These are phyloP conservation scores for Bacidia rubella DNA, from an alignment of 495 filamentous ascomycete genomes.

Conservation along the genomic window DNA sequence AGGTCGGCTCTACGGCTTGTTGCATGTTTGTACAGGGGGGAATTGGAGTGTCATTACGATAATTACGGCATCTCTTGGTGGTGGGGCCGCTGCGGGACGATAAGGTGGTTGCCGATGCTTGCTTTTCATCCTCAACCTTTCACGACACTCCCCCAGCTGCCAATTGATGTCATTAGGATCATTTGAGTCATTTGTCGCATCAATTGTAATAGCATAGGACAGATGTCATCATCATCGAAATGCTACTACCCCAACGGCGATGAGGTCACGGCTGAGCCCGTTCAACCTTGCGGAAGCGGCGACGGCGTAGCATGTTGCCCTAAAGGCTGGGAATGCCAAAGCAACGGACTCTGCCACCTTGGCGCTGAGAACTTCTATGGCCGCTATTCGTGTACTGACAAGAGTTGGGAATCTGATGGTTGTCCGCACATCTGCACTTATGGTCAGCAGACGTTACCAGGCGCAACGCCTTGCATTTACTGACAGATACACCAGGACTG, in stretches of 20 bases:
- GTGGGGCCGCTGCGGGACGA: neutral
- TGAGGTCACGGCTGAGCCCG: neutral
- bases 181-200: neutral
- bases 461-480: neutral
- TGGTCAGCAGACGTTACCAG: neutral
- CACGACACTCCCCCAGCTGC: neutral
- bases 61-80: neutral
- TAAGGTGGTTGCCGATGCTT: neutral
- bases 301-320: conserved; percentile 17
- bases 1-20: neutral
- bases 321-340: conserved; percentile 11
- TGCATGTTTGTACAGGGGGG: neutral
- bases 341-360: conserved; percentile 17
- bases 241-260: conserved; percentile 19
- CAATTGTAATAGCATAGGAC: no score
- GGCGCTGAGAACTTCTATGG: conserved; percentile 11
- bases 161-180: neutral
- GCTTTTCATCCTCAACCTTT: neutral
- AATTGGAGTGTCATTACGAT: neutral
- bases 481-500: conserved; percentile 1
- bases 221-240: neutral
- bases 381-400: conserved; percentile 17
- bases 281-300: conserved; percentile 10
- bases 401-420: conserved; percentile 11
- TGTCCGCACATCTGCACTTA: conserved; percentile 16